A percentile compares a stretch with the other conserved stretches of the same genome.
These are phyloP conservation scores for Coemansia sp. DNA, from an alignment of 192 early-diverging fungal genomes.

Conservation along the genomic window DNA sequence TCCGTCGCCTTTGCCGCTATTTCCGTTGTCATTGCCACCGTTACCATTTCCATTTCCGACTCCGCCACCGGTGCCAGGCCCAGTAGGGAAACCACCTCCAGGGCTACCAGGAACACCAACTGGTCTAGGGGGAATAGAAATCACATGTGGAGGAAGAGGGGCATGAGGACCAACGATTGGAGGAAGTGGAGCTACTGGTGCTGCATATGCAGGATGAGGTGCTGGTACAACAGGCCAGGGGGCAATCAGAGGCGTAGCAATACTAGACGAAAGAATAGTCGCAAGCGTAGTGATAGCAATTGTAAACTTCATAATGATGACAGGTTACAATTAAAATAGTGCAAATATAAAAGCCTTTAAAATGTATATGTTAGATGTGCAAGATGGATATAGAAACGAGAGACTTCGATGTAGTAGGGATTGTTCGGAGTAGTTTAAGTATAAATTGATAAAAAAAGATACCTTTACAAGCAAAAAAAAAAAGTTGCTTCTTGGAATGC, in stretches of 20 bases:
- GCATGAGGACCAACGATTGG: neutral
- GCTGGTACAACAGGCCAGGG: slow-evolving; percentile 38
- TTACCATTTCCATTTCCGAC: slow-evolving; percentile 2
- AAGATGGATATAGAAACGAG: neutral
- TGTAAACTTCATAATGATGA: slow-evolving; percentile 30
- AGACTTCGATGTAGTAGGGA: neutral
- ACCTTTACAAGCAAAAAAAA: neutral
- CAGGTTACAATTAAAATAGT: neutral
- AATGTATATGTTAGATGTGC: neutral
- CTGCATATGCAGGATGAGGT: slow-evolving; percentile 17
- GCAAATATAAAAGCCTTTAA: neutral
- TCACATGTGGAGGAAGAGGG: slow-evolving; percentile 10
- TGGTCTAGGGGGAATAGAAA: slow-evolving; percentile 18
- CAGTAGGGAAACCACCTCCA: neutral
- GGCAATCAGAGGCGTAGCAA: slow-evolving; percentile 12
- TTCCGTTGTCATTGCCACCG: slow-evolving; percentile 9
- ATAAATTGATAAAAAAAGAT: neutral
- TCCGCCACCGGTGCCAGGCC: slow-evolving; percentile 7
- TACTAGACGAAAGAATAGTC: slow-evolving; percentile 16
- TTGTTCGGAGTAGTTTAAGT: neutral
- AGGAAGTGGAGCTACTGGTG: neutral
- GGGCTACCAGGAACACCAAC: slow-evolving; percentile 13
- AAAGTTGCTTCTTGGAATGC: too few species aligned
- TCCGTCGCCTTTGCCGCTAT: neutral
- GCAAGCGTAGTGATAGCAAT: slow-evolving; percentile 36